phyloP scores from a whole-genome alignment of 352 stramenopile genomes.

The Peronospora farinosa region DNA sequence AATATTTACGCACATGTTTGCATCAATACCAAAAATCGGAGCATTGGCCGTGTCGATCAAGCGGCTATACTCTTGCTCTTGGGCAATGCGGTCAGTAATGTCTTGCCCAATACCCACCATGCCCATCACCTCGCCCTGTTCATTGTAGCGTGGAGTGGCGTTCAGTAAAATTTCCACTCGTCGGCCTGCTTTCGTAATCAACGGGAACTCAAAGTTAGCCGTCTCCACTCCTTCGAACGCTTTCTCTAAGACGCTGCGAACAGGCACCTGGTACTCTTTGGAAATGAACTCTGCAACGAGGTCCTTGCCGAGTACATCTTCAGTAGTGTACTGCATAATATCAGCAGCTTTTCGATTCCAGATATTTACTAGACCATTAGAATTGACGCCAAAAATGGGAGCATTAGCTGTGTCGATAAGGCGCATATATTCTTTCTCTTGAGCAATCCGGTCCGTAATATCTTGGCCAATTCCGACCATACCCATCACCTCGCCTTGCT shows the following conservation, averaged over 20 bases:
- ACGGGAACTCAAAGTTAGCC: constrained; percentile 77
- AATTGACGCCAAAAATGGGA: constrained; percentile 64
- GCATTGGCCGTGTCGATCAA: constrained; percentile 71
- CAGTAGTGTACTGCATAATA: constrained; percentile 67
- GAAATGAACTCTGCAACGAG: constrained; percentile 57
- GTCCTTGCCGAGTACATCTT: constrained; percentile 70
- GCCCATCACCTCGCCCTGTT: constrained; percentile 62
- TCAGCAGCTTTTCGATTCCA: constrained; percentile 77
- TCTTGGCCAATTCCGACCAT: constrained; percentile 55
- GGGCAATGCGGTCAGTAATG: constrained; percentile 47
- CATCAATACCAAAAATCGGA: constrained; percentile 66
- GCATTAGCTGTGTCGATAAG: constrained; percentile 68
- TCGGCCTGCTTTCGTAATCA: constrained; percentile 43
- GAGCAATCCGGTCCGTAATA: constrained; percentile 52
- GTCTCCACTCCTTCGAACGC: constrained; percentile 51
- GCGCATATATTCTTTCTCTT: constrained; percentile 58
- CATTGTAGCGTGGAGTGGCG: constrained; percentile 58
- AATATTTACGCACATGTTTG: constrained; percentile 56
- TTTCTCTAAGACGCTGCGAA: constrained; percentile 33
- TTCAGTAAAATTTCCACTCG: constrained; percentile 52
- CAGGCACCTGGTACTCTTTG: constrained; percentile 24
- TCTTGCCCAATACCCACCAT: constrained; percentile 76
- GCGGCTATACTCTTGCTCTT: constrained; percentile 65
- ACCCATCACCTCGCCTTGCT: constrained; percentile 44
- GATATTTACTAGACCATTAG: constrained; percentile 48